These are phyloP conservation scores for Geotrichum europaeum DNA, from an alignment of 1,139 yeast genomes.

Conservation along the genomic window DNA sequence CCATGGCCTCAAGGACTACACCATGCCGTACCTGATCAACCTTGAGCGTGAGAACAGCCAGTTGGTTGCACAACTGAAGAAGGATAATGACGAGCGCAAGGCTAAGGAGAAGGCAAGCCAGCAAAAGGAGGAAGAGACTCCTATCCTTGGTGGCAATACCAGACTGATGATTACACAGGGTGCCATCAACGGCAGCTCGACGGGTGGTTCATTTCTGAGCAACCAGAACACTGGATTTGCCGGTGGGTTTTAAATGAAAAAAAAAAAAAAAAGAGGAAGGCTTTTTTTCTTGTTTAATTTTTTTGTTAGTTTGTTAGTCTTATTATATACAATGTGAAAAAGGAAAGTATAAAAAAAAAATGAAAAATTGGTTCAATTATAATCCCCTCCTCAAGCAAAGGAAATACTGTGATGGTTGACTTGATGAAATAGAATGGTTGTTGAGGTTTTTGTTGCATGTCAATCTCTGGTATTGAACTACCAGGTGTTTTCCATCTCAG, in stretches of 20 bases:
- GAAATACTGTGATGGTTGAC: no score
- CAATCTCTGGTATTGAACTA: no score
- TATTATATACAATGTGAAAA: background rate
- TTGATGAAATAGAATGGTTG: no score
- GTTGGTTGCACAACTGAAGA: conserved; percentile 57
- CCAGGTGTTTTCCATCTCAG: no score
- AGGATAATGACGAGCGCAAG: conserved; percentile 66
- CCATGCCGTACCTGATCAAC: conserved; percentile 89
- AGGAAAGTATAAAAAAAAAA: background rate
- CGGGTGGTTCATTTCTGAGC: background rate
- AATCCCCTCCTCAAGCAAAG: no score
- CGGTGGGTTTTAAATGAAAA: conserved; percentile 1
- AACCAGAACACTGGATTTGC: conserved; percentile 9
- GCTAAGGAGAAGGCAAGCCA: conserved; percentile 53
- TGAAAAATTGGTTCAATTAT: no score
- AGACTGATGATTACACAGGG: conserved; percentile 35
- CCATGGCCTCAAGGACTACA: conserved; percentile 69
- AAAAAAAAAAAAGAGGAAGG: background rate
- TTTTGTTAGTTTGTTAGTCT: background rate
- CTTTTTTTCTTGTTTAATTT: no score
- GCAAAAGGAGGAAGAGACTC: conserved; percentile 40
- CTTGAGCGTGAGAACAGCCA: conserved; percentile 66
- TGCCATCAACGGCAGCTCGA: conserved; percentile 10
- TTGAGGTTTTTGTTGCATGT: background rate
- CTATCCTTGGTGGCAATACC: conserved; percentile 32